Base-by-base conservation (phyloP, 805 yeast species). In the Cyberlindnera xylosilytica region DNA sequence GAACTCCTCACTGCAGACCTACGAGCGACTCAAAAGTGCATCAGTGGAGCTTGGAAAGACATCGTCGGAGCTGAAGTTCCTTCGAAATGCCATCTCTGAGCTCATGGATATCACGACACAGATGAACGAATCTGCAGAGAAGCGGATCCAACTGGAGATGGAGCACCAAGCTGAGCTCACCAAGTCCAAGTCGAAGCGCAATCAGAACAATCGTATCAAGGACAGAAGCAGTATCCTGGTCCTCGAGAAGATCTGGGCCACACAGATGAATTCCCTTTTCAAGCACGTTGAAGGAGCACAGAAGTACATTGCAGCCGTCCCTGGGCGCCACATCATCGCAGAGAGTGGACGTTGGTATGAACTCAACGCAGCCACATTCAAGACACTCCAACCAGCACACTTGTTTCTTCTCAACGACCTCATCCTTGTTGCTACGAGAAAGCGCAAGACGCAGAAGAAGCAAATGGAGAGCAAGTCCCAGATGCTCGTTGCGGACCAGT, bases 201-300 rank as follows among this genome's bases (percentile, higher is more conserved):
- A 44, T 48, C 23, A 57, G 47, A 41, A 64, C 39, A 85, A 83
- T 56, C 69, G 95, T 31, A 78, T 82, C 40, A 79, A 66, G 39
- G 88, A 84, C 58, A 69, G 95, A 33, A 78, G 82, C 46, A 80
- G 89, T 41, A 78, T 88, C 39, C 54, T 83, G 40, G 77, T 86
- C 41, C 65, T 89, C 39, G 91, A 87, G 59, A 81, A 81, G 53
- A 76, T 85, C 69, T 88, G 97, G 96, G 84, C 81, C 13, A 70
- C 71, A 33, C 88, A 85, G 56, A 67, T 89, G 56, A 77, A 75
- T 41, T 73, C 78, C 8, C 64, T 89, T 39, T 88, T 83, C 61
- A 79, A 79, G 52, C 87, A 84, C 49, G 95, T 90, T 13, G 96
- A 90, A 50, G 95, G 96, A n/a, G 89, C 95, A 1, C 90, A 86